Evolutionary conservation across 345 rosid genomes (phyloP), one percentile per base, ranked within the genome.

Genomic region (Brassica carinata): DNA sequence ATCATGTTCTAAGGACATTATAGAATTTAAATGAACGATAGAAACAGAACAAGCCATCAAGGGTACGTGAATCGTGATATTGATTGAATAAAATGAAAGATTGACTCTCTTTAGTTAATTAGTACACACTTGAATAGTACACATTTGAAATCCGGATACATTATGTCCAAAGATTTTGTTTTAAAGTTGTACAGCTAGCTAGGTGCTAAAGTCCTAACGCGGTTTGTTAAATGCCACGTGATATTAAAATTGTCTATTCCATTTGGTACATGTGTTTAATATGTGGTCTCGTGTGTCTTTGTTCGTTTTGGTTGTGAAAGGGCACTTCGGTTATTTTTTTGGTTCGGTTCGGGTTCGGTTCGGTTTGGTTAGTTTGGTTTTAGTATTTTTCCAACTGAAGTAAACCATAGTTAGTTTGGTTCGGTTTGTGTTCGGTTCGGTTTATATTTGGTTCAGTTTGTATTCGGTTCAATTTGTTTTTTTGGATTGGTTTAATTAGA

Each of bases 221-320:
- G 23, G 59, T 13, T 38, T 67, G 67, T 79, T 76, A 72, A 72
- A 38, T 27, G 5, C 36, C 72, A 78, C 67, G 61, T 78, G 82
- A 36, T 65, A 65, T 72, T 72, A 27, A 53, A 65, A 78, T 26
- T 59, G 4, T 30, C 59, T 33, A 36, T 65, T 55, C 6, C 45
- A 61, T 78, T 55, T 55, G 67, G 67, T 72, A 43, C 51, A 72
- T 79, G 73, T 64, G n/a, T 29, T 7, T 10, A 17, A 34, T 51
- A 53, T 64, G 71, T 69, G 13, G 23, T 63, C 71, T 71, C 70
- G 36, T 77, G 80, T 40, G 75, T 64, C 77, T 64, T 71, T 72
- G 81, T 78, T 78, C 58, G 58, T 71, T 17, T 57, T 34, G 58
- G 51, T 68, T 71, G 76, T 71, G 72, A 53, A 51, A 78, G 57